Evolutionary conservation across 2,329 filamentous ascomycete species (phyloP).

Genomic region (Cercospora berteroae): DNA sequence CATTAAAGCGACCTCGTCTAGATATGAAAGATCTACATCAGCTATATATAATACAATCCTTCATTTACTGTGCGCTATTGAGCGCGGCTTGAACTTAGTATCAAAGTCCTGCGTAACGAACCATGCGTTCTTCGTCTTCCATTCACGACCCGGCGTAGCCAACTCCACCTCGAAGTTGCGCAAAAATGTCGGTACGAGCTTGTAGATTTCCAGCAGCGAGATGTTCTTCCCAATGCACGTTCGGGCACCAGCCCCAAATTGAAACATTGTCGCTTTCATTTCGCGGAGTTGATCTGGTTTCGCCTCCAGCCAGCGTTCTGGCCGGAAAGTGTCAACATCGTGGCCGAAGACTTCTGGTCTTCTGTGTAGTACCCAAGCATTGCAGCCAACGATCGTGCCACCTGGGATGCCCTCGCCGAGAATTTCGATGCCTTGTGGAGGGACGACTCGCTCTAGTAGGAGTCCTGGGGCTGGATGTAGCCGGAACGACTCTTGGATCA

Average conservation of each 20-base stretch:
- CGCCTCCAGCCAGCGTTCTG: constrained; percentile 64
- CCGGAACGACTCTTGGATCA: constrained; percentile 74
- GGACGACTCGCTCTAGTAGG: constrained; percentile 71
- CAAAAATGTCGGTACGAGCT: constrained; percentile 57
- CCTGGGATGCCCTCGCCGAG: constrained; percentile 62
- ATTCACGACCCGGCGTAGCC: constrained; percentile 42
- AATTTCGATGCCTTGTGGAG: constrained; percentile 62
- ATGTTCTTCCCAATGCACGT: constrained; percentile 64
- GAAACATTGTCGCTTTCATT: constrained; percentile 69
- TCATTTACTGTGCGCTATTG: constrained; percentile 4
- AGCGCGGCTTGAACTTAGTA: constrained; percentile 42
- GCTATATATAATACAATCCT: constrained; percentile 2
- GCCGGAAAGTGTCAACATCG: constrained; percentile 64
- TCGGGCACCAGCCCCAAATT: constrained; percentile 69
- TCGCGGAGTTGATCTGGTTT: constrained; percentile 58
- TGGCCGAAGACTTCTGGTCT: constrained; percentile 65
- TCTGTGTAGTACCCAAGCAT: constrained; percentile 71
- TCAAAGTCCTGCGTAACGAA: constrained; percentile 52
- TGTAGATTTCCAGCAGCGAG: constrained; percentile 50
- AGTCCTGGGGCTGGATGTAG: constrained; percentile 72
- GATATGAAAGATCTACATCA: constrained; percentile 2
- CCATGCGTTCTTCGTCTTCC: constrained; percentile 55
- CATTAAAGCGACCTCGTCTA: neutral
- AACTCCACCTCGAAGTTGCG: constrained; percentile 60
- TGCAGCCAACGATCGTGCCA: constrained; percentile 72